Evolutionary conservation across 2,329 filamentous ascomycete species (phyloP), one percentile per base, ranked within the genome.

Genomic region (Colletotrichum godetiae): DNA sequence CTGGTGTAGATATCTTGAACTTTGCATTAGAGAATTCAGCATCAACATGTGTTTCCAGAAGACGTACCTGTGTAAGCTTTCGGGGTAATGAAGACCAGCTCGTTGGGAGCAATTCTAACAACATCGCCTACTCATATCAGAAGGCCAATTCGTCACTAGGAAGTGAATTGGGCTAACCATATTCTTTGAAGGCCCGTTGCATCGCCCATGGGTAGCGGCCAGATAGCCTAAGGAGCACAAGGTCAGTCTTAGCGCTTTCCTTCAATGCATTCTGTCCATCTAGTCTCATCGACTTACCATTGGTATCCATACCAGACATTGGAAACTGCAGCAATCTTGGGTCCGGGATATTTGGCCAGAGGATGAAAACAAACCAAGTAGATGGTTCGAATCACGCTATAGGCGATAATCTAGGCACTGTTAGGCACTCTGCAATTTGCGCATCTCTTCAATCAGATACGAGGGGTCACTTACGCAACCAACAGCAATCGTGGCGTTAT

Each of bases 301-400:
- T 88, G 82, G 11, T 81, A 80, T 1, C 84, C 87, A 49, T 86
- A 83, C 87, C 87, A 89, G 42, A 83, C 66, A 64, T 81, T 86
- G 13, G 87, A 86, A 2, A 88, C 10, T 3, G 85, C 85, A 0
- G 86, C 88, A 0, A 85, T 59, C 24, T 76, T 81, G 0, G 87
- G 87, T 0, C 87, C 87, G 0, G 87, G 87, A 0, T 88, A 65
- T 1, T 76, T 65, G 1, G 86, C 78, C 0, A 89, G 77, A 0
- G 85, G 83, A 52, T 88, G 86, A 3, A 87, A 73, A 33, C 77
- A 78, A 1, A 87, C 72, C 4, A 86, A 79, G 68, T 87, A 86
- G 11, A 79, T 37, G 7, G 19, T 59, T 2, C 56, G 56, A 27
- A 59, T 12, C 56, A 59, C n/a, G 12, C 31, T 37, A 22, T 59